These are phyloP conservation scores for Pichia sp. DNA, from an alignment of 1,139 yeast genomes.

Conservation along the genomic window DNA sequence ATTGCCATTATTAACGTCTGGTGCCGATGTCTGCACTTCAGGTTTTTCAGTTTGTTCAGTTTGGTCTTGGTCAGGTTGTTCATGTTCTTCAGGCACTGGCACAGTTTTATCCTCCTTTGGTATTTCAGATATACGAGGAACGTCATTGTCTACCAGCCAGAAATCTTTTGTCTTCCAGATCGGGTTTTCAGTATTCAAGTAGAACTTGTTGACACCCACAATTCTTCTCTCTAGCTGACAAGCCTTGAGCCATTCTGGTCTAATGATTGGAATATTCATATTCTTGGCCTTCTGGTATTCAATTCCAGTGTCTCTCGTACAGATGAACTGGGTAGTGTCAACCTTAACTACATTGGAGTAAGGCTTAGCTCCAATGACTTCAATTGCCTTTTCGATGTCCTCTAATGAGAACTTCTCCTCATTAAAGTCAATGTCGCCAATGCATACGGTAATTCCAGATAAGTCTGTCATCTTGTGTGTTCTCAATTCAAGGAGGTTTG, in stretches of 20 bases:
- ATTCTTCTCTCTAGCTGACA: conserved; percentile 85
- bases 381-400: conserved; percentile 60
- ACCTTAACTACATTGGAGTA: conserved; percentile 67
- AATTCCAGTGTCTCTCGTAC: conserved; percentile 45
- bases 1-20: background rate
- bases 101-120: background rate
- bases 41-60: no score
- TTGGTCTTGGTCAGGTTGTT: no score
- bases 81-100: background rate
- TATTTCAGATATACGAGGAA: no score
- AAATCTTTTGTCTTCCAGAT: conserved; percentile 28
- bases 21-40: no score
- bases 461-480: conserved; percentile 97
- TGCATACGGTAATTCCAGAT: conserved; percentile 85
- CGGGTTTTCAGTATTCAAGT: conserved; percentile 40
- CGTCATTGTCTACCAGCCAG: no score
- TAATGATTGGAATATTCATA: conserved; percentile 84
- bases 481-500: conserved; percentile 60
- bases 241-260: conserved; percentile 97
- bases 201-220: conserved; percentile 87
- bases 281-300: conserved; percentile 74
- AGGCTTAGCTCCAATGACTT: conserved; percentile 77
- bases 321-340: conserved; percentile 91
- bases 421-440: conserved; percentile 64
- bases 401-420: conserved; percentile 47